Percentiles rank a stretch among this genome's conserved stretches.
Evolutionary conservation across 2,329 filamentous ascomycete species (phyloP).

Genomic region (Falciphora oryzae): DNA sequence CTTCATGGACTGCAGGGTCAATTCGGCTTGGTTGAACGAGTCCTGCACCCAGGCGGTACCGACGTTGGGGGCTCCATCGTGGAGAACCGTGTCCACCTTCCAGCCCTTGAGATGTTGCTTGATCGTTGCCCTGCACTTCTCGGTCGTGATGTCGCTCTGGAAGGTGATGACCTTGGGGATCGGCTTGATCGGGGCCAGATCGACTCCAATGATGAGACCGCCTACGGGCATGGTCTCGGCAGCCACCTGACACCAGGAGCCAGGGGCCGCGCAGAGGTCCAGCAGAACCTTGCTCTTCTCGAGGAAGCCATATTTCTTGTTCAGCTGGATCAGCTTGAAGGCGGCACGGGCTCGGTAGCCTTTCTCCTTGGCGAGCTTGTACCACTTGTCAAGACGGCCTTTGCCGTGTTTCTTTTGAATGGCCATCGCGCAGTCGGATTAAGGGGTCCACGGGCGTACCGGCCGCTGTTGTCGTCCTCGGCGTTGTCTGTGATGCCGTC

Average conservation of each 20-base stretch:
- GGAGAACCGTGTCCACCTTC: conserved; percentile 92
- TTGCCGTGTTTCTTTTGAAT: conserved; percentile 99
- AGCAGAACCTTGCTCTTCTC: conserved; percentile 94
- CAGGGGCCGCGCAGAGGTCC: conserved; percentile 95
- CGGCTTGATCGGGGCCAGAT: conserved; percentile 90
- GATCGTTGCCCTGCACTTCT: conserved; percentile 89
- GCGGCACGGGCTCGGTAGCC: conserved; percentile 92
- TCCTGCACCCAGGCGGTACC: conserved; percentile 98
- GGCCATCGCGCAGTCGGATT: conserved; percentile 56
- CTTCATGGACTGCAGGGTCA: conserved; percentile 85
- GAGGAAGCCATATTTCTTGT: conserved; percentile 98
- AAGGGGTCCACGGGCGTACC: neutral
- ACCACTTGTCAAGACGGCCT: conserved; percentile 98
- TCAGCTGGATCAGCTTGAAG: conserved; percentile 96
- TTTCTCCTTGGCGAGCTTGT: conserved; percentile 97
- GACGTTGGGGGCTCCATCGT: conserved; percentile 96
- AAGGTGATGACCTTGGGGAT: conserved; percentile 93
- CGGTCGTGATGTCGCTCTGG: conserved; percentile 96
- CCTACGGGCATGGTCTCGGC: conserved; percentile 89
- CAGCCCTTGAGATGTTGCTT: conserved; percentile 86
- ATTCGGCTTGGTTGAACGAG: conserved; percentile 93
- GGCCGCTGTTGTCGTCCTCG: neutral
- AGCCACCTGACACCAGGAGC: conserved; percentile 95
- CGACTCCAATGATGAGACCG: conserved; percentile 89
- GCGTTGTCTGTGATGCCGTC: neutral